Evolutionary conservation across 495 filamentous ascomycete genomes (phyloP).

Genomic region (Achaetomiella virescens): DNA sequence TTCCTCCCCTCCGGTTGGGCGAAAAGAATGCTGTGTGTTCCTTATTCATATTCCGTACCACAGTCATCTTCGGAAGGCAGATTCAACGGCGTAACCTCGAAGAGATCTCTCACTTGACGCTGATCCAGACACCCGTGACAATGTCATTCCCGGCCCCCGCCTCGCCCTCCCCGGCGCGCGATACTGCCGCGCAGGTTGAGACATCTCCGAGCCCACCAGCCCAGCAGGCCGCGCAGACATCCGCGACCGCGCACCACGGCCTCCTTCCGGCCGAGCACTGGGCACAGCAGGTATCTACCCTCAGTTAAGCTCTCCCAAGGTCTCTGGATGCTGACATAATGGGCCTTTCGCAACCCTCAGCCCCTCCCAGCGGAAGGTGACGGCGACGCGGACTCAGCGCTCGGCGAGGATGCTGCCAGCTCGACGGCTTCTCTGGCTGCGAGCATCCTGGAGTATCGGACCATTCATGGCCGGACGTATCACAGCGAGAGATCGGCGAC

Average conservation of each 20-base stretch:
- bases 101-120: too few relatives aligned
- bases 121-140: too few relatives aligned
- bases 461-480: slow-evolving; percentile 35
- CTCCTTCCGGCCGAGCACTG: slow-evolving; percentile 10
- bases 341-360: background rate
- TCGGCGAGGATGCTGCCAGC: slow-evolving; percentile 28
- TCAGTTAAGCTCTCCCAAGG: too few relatives aligned
- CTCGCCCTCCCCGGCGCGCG: too few relatives aligned
- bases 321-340: too few relatives aligned
- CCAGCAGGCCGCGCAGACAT: background rate
- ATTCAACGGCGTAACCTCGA: too few relatives aligned
- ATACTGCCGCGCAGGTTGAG: background rate
- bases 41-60: too few relatives aligned
- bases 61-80: too few relatives aligned
- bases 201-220: background rate
- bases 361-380: slow-evolving; percentile 9
- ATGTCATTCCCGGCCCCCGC: too few relatives aligned
- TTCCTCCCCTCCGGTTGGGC: too few relatives aligned
- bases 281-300: slow-evolving; percentile 7
- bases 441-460: slow-evolving; percentile 39
- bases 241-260: too few relatives aligned
- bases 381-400: slow-evolving; percentile 35
- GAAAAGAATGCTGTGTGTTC: too few relatives aligned
- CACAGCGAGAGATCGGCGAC: slow-evolving; percentile 26
- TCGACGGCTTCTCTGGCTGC: slow-evolving; percentile 41